Conservation (phyloP, 164 flowering plant species). For the Taxillus chinensis region DNA sequence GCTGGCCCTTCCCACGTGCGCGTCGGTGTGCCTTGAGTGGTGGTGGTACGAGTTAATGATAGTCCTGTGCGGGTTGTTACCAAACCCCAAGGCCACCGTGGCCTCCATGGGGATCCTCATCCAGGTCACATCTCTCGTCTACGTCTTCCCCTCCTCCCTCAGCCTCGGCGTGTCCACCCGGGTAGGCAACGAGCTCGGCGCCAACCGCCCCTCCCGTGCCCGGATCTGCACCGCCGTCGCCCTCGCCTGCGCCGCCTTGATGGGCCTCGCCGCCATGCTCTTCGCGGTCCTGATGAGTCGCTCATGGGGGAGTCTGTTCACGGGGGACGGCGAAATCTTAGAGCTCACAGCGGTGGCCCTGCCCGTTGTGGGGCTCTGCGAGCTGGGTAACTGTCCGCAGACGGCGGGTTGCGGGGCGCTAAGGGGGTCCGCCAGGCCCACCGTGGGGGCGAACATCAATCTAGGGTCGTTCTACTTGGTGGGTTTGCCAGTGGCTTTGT, state of each 20-base stretch:
- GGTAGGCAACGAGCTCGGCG: conserved; percentile 80
- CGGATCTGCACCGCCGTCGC: conserved; percentile 60
- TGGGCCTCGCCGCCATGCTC: conserved; percentile 61
- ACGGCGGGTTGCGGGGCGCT: conserved; percentile 92
- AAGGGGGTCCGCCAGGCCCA: conserved; percentile 84
- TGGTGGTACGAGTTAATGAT: conserved; percentile 99
- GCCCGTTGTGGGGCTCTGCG: conserved; percentile 83
- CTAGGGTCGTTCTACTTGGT: no score
- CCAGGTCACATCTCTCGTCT: conserved; percentile 80
- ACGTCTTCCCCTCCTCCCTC: conserved; percentile 79
- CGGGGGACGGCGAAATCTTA: conserved; percentile 50
- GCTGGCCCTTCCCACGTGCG: conserved; percentile 72
- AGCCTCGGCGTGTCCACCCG: conserved; percentile 84
- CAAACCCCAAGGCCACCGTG: conserved; percentile 70
- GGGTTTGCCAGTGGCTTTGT: no score
- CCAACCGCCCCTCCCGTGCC: conserved; percentile 64
- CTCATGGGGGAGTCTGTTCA: conserved; percentile 78
- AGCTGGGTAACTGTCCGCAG: conserved; percentile 97
- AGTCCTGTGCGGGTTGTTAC: conserved; percentile 67
- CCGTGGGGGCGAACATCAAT: conserved; percentile 22
- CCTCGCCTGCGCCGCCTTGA: conserved; percentile 34
- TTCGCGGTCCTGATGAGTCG: conserved; percentile 70
- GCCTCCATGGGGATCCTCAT: conserved; percentile 95
- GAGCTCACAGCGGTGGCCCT: conserved; percentile 62
- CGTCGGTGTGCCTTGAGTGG: conserved; percentile 92